Evolutionary conservation across 805 yeast species (phyloP), one percentile per base, ranked within the genome.

Genomic region (Metschnikowia hibisci): DNA sequence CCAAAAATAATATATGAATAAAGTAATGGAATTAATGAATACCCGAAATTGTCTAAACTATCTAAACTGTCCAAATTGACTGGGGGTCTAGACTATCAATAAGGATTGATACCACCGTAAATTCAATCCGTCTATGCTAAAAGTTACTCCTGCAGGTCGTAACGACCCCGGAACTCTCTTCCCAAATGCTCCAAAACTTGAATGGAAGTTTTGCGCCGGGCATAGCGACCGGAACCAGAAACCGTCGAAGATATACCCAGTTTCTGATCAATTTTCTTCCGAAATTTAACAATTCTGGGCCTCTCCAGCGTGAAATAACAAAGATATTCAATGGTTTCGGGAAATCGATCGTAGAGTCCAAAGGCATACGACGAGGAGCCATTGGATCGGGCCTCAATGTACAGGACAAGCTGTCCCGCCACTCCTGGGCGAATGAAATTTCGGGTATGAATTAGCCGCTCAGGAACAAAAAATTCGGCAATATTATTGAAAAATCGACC

Each of bases 391-490:
- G 43, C 14, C 34, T 51, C 49, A 12, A 66, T 45, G 5, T 47
- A 42, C 22, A 16, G 16, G 48, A 55, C 54, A 23, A 65, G 27
- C 12, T 27, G 37, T 14, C 48, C 46, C 11, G 57, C 50, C 38
- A 56, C 47, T 10, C 42, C 41, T 1, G 61, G 57, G 14, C 42
- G 42, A 10, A 67, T 46, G 42, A 55, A 55, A 45, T 64, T 58
- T 9, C 45, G 43, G 9, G 62, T 46, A 18, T 50, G 40, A 22
- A 64, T 47, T 11, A 50, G 44, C 28, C 57, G 51, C 31, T 63
- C 70, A 11, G 71, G 71, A 11, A 48, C 42, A 45, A 67, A 67
- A 27, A 65, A 60, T 29, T 43, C 56, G 8, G 67, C 63, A 7
- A 55, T 53, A 26, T 55, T 48, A 15, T 45, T 44, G 18, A 64